A percentile compares a stretch with the other conserved stretches of the same genome.
Evolutionary conservation across 2,329 filamentous ascomycete species (phyloP).

Genomic region (Aspergillus latus): DNA sequence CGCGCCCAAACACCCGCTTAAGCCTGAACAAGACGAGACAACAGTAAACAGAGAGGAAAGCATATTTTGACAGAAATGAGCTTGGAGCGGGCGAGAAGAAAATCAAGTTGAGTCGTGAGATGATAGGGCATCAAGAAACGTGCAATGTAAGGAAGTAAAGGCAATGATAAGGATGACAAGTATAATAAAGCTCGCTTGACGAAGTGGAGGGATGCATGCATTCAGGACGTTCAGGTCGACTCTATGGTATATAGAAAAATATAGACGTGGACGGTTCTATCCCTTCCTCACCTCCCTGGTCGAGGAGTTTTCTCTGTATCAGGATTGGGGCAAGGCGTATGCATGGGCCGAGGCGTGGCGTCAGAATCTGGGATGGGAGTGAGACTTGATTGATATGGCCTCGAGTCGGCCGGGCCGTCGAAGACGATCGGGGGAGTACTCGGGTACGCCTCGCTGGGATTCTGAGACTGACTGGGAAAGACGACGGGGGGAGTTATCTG

Average conservation of each 20-base stretch:
- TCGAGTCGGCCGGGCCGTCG: background rate
- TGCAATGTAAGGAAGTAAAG: background rate
- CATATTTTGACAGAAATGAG: slow-evolving; percentile 29
- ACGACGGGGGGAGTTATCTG: slow-evolving; percentile 35
- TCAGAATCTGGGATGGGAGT: slow-evolving; percentile 30
- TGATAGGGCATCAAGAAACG: background rate
- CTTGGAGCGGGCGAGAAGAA: slow-evolving; percentile 20
- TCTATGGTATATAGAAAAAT: slow-evolving; percentile 7
- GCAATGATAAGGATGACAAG: background rate
- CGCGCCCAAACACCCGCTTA: slow-evolving; percentile 26
- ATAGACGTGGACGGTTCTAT: slow-evolving; percentile 10
- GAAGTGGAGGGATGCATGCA: background rate
- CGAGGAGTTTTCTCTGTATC: slow-evolving; percentile 31
- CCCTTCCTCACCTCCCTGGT: slow-evolving; percentile 21
- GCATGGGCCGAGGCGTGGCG: slow-evolving; percentile 35
- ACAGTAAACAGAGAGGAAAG: slow-evolving; percentile 13
- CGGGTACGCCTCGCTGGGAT: slow-evolving; percentile 11
- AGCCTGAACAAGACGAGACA: slow-evolving; percentile 6
- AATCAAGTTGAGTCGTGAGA: slow-evolving; percentile 23
- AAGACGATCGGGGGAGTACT: slow-evolving; percentile 25
- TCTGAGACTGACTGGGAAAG: slow-evolving; percentile 10
- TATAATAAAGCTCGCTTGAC: background rate
- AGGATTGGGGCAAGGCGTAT: slow-evolving; percentile 28
- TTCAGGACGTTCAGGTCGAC: background rate
- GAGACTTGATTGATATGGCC: slow-evolving; percentile 22